Evolutionary conservation across 345 rosid species (phyloP), one percentile per base, ranked within the genome.

Genomic region (Nephelium lappaceum): DNA sequence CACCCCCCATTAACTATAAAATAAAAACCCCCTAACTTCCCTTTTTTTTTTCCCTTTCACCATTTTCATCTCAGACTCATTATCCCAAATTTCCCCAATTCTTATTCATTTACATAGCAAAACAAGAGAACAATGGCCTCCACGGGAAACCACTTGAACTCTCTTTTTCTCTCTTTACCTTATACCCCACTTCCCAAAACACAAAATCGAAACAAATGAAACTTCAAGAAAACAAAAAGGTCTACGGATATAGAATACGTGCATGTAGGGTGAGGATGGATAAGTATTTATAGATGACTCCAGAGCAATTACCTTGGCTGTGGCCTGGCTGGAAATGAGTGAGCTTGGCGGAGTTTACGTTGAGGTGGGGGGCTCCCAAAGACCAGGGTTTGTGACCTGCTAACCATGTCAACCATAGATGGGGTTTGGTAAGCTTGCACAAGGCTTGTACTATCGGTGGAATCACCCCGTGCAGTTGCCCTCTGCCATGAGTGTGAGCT

Each of bases 401-500:
- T 90, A 78, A 97, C 95, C 99, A 97, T 94, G 89, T 94, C 93
- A 19, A 87, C 83, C 99, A 97, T 97, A 0, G 95, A 82, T 25
- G 92, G 99, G 21, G 99, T 97, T 80, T 92, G 99, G 83, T 97
- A 97, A 16, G 92, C 87, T 68, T 89, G 94, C 78, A 90, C 83
- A 57, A 88, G 88, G 36, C 95, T 96, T 8, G 97, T 85, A 23
- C 89, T 82, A 58, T 86, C 89, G 0, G 88, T 93, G 76, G 97
- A 90, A 80, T 94, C 98, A 7, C 99, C 99, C 76, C 99, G 86
- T 0, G 98, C 90, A 0, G 98, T 96, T 18, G 99, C 98, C 79
- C 98, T 90, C 88, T 96, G 99, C 98, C 99, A 94, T 11, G 97
- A 93, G 62, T 96, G 99, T 19, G 99, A 96, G 87, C 99, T 94